Base-by-base conservation (phyloP, 2,329 filamentous ascomycete species). In the Fusarium sp. region DNA sequence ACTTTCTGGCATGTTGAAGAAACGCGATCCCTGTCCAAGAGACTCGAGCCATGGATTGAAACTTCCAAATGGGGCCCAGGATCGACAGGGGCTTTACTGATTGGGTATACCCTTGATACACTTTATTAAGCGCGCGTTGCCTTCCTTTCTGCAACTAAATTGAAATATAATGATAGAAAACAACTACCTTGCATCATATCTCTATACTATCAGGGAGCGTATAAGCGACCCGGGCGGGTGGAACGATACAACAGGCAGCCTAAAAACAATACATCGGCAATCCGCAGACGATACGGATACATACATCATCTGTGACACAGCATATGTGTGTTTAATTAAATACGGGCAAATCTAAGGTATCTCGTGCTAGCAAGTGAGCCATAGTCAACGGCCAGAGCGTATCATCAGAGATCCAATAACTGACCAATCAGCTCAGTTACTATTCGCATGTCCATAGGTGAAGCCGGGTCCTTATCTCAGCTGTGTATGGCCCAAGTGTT, bases 61-160 rank as follows among this genome's bases (percentile, higher is more conserved):
- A 17, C 38, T 49, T 46, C 46, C 68, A 21, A 34, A 55, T 39
- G 36, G 15, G 65, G 50, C 36, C 36, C 39, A 40, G 57, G 70
- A 72, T 73, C 68, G 65, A 42, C 70, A 73, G 62, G 62, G 64
- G 66, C 43, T 46, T 34, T 55, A 14, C 52, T 45, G 28, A 43
- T 42, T 52, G 49, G 58, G 31, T 22, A 14, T 26, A 31, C 50
- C 39, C 14, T 28, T 40, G 38, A 21, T 26, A 15, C n/a, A 5
- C 28, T 46, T 58, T 13, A 14, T 19, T 19, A 54, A 19, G 26
- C 42, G 19, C 36, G 46, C 42, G 40, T 39, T 34, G 51, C 45
- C 26, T 21, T 33, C 13, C 43, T 42, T 57, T 22, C 49, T 22
- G 28, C 5, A 28, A 7, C 19, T 22, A 28, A 46, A 39, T 17